Evolutionary conservation across 2,329 filamentous ascomycete species (phyloP).

Genomic region (Ustilaginoidea virens): DNA sequence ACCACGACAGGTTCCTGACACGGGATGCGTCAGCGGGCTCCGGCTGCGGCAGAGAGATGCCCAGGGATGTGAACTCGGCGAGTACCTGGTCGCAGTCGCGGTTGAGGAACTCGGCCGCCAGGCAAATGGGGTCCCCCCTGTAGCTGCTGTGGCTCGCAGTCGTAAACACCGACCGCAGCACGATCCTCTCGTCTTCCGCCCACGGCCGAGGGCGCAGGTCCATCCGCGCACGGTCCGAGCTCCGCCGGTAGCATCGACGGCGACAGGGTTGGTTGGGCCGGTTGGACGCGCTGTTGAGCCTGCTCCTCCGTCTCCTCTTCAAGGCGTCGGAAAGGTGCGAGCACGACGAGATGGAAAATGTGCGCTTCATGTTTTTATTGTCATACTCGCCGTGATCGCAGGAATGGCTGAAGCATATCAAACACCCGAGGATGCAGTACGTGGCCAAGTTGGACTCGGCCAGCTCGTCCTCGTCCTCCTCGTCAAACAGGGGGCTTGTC

Average conservation of each 20-base stretch:
- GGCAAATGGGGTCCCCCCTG: constrained; percentile 28
- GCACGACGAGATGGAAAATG: constrained; percentile 29
- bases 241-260: constrained; percentile 24
- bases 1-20: constrained; percentile 35
- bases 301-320: constrained; percentile 11
- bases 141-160: constrained; percentile 25
- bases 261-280: constrained; percentile 15
- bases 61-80: constrained; percentile 12
- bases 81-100: constrained; percentile 38
- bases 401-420: constrained; percentile 44
- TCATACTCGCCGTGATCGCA: constrained; percentile 48
- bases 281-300: constrained; percentile 3
- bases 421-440: constrained; percentile 38
- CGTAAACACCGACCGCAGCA: constrained; percentile 31
- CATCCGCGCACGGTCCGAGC: constrained; percentile 8
- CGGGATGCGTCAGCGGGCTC: constrained; percentile 16
- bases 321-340: constrained; percentile 17
- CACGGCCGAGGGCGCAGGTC: constrained; percentile 18
- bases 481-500: constrained; percentile 16
- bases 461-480: constrained; percentile 20
- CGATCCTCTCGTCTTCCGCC: constrained; percentile 31
- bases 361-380: constrained; percentile 34
- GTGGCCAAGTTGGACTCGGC: constrained; percentile 35
- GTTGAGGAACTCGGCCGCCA: constrained; percentile 32
- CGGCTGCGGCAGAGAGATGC: constrained; percentile 11